Percentiles rank a stretch among this genome's conserved stretches.
phyloP scores from a whole-genome alignment of 2,329 filamentous ascomycete genomes.

The Botrytis tulipae region DNA sequence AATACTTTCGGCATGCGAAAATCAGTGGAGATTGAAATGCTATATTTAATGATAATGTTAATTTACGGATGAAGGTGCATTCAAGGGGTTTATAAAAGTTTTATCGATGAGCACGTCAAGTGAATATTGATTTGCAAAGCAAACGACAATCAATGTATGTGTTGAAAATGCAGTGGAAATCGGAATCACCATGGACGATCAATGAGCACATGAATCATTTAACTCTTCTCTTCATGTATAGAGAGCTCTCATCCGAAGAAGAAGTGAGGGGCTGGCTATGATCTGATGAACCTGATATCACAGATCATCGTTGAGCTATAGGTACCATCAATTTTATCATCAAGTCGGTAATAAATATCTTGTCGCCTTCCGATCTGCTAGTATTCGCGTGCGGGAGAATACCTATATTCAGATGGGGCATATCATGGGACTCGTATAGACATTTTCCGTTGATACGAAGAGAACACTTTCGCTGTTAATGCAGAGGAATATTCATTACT shows the following conservation, averaged over 20 bases:
- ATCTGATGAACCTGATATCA: background rate
- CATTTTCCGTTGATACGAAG: background rate
- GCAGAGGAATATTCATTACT: background rate
- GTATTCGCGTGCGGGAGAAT: background rate
- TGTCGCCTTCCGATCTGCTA: background rate
- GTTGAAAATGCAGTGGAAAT: background rate
- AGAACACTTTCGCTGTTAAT: background rate
- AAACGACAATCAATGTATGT: background rate
- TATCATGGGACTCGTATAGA: background rate
- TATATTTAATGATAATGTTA: slow-evolving; percentile 20
- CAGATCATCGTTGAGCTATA: background rate
- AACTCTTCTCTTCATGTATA: background rate
- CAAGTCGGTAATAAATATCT: background rate
- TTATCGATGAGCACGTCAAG: background rate
- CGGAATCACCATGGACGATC: background rate
- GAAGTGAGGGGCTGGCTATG: background rate
- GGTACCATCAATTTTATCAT: background rate
- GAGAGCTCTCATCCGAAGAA: background rate
- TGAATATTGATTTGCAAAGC: background rate
- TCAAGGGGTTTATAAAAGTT: background rate
- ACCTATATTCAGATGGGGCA: background rate
- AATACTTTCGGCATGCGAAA: slow-evolving; percentile 97
- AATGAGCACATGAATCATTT: background rate
- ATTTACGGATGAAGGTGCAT: slow-evolving; percentile 2
- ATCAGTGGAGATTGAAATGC: slow-evolving; percentile 50